phyloP scores from a whole-genome alignment of 2,329 filamentous ascomycete species.

The Diaporthe australafricana region DNA sequence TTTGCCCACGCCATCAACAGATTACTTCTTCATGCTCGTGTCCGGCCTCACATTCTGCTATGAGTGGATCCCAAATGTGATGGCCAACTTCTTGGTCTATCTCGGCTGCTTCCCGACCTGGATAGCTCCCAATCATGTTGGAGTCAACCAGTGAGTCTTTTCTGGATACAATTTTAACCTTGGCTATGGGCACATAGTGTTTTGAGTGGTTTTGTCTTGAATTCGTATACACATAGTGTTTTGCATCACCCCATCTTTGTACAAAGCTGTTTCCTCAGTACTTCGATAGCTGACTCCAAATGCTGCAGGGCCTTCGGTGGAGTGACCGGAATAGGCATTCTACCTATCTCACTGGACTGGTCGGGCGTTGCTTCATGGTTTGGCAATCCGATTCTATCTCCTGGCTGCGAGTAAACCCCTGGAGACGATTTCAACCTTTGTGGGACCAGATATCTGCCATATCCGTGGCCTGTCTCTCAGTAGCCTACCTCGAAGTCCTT shows the following conservation, averaged over 20 bases:
- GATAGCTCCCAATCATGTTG: constrained; percentile 28
- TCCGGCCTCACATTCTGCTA: constrained; percentile 18
- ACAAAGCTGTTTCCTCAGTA: no score
- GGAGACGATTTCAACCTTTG: no score
- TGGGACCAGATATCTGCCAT: no score
- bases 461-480: no score
- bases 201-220: no score
- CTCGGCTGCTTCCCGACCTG: constrained; percentile 25
- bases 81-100: constrained; percentile 30
- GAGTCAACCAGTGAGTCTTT: constrained; percentile 21
- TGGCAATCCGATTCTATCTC: background rate
- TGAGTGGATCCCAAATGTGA: constrained; percentile 34
- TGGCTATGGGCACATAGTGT: no score
- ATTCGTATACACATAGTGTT: no score
- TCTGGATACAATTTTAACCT: no score
- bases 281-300: no score
- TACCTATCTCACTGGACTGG: constrained; percentile 20
- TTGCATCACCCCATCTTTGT: no score
- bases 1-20: background rate
- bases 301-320: constrained; percentile 10
- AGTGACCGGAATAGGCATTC: constrained; percentile 18
- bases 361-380: constrained; percentile 17
- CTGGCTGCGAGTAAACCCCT: no score
- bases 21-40: constrained; percentile 26
- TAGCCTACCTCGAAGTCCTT: no score